Evolutionary conservation across 306 rosid genomes (phyloP), one percentile per base, ranked within the genome.

Genomic region (Vachellia pachyceras): DNA sequence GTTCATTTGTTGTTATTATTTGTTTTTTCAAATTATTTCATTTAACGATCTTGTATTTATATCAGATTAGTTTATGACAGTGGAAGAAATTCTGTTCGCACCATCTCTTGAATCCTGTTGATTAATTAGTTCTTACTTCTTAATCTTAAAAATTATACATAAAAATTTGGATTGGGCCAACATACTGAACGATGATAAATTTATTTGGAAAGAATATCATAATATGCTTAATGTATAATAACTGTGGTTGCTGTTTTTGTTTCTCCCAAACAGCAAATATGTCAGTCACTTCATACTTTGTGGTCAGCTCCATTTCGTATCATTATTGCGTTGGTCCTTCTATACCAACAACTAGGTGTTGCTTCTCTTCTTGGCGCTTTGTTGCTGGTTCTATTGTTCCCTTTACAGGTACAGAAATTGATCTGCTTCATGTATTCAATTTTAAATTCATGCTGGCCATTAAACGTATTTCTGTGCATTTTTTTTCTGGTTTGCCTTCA

Each of bases 291-390:
- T 85, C 99, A 95, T 37, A 89, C 91, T 36, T 36, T 93, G 42
- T 95, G 99, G 99, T 95, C 99, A 37, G 89, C 98, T 78, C 99
- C 99, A 67, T 81, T 91, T 63, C 95, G 99, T 80, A 95, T 93
- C 77, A 42, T 15, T 6, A 17, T 90, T 65, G 86, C 98, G 11
- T 12, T 93, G 96, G 81, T 87, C 86, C 99, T 95, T 82, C 91
- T 95, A 15, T 95, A 90, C 86, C 97, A 91, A 82, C 88, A 95
- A 87, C 88, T 95, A 71, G 99, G 99, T 60, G 92, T 90, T 83
- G 95, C 99, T 81, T 87, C 98, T 22, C 96, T 95, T 85, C 68
- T 92, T 74, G 99, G 99, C 76, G 89, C 94, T 20, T 40, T 93
- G 68, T 40, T 91, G 86, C 91, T 94, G 36, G 90, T 87, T 82